Percentiles rank a stretch among this genome's conserved stretches.
These are phyloP conservation scores for Berkeleyomyces rouxiae DNA, from an alignment of 2,329 filamentous ascomycete genomes.

Conservation along the genomic window DNA sequence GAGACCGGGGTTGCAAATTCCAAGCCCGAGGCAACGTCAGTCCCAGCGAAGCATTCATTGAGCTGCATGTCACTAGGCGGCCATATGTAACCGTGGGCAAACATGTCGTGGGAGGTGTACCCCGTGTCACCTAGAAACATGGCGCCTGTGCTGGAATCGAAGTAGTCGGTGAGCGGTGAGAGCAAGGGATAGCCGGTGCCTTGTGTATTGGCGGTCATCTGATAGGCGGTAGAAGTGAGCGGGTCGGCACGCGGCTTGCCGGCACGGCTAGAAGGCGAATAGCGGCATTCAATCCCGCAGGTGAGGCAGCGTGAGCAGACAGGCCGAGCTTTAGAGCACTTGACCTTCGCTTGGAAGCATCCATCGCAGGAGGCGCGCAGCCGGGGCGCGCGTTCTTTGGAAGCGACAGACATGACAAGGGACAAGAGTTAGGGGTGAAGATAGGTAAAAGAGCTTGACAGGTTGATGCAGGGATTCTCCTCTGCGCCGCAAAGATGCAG, in stretches of 20 bases:
- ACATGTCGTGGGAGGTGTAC: slow-evolving; percentile 3
- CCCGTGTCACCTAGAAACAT: slow-evolving; percentile 5
- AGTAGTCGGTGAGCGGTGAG: slow-evolving; percentile 1
- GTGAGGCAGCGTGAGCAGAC: slow-evolving; percentile 35
- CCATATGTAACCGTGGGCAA: slow-evolving; percentile 3
- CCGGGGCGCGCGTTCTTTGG: slow-evolving; percentile 25
- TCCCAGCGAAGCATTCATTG: slow-evolving; percentile 6
- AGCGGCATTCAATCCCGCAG: slow-evolving; percentile 33
- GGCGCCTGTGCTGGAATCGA: background rate
- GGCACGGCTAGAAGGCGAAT: slow-evolving; percentile 34
- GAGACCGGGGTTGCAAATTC: background rate
- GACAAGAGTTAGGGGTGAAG: background rate
- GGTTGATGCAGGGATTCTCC: background rate
- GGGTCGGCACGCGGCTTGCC: slow-evolving; percentile 19
- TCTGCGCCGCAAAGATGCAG: background rate
- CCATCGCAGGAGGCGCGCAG: slow-evolving; percentile 35
- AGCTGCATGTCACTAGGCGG: slow-evolving; percentile 17
- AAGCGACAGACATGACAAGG: slow-evolving; percentile 2
- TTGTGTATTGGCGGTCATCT: background rate
- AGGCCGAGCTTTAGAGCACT: slow-evolving; percentile 36
- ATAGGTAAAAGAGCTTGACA: background rate
- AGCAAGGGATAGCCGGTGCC: background rate
- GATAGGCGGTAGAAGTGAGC: background rate
- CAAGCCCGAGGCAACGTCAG: background rate
- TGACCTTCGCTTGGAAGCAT: slow-evolving; percentile 39